phyloP scores from a whole-genome alignment of 345 rosid species.

The Rhizophora apiculata region DNA sequence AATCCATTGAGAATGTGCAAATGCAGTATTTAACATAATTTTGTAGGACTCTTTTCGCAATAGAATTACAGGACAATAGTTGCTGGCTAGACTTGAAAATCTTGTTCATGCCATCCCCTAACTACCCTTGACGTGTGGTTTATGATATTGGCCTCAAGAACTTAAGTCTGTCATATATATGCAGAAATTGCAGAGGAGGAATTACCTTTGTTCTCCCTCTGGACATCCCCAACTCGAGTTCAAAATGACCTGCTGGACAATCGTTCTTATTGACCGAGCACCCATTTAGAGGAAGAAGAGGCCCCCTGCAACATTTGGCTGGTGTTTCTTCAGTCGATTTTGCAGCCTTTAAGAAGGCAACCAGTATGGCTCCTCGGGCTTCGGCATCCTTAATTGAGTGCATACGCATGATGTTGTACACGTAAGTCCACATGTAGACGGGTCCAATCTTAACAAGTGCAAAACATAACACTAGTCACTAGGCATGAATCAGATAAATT shows the following conservation, averaged over 20 bases:
- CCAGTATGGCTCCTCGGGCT: not conserved
- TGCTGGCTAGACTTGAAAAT: too few species aligned
- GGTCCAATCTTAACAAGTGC: constrained; percentile 35
- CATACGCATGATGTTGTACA: constrained; percentile 36
- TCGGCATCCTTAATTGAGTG: constrained; percentile 15
- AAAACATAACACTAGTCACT: not conserved
- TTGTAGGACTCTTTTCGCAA: too few species aligned
- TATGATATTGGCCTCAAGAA: too few species aligned
- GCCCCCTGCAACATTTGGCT: not conserved
- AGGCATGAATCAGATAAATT: too few species aligned
- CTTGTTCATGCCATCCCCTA: too few species aligned
- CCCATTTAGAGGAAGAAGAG: not conserved
- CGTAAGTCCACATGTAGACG: constrained; percentile 39
- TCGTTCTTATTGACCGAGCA: not conserved
- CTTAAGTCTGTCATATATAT: too few species aligned
- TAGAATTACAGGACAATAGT: too few species aligned
- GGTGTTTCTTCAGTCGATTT: constrained; percentile 11
- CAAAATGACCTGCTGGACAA: not conserved
- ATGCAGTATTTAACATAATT: too few species aligned
- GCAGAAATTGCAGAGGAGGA: not conserved
- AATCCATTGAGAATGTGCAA: too few species aligned
- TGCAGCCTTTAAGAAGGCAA: not conserved
- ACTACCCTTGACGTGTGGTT: too few species aligned
- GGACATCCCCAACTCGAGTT: not conserved
- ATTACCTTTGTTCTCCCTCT: not conserved